Percentiles rank a stretch among this genome's conserved stretches.
Evolutionary conservation across 1,139 yeast species (phyloP).

Genomic region (Candida gigantensis): DNA sequence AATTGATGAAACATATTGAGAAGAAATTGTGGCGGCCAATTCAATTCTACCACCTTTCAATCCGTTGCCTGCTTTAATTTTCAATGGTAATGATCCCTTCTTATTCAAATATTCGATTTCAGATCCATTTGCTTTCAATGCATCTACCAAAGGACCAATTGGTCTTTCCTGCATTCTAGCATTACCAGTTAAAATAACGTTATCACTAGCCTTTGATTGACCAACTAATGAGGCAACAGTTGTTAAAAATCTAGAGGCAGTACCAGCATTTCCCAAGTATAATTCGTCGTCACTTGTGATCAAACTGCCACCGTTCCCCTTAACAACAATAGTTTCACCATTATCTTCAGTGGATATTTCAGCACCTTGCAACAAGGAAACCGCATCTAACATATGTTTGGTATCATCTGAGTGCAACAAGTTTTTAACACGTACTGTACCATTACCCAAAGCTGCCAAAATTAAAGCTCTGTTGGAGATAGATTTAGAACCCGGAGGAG

Average conservation of each 20-base stretch:
- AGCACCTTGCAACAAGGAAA: constrained; percentile 78
- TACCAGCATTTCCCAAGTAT: constrained; percentile 96
- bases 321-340: constrained; percentile 82
- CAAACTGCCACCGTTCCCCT: constrained; percentile 83
- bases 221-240: constrained; percentile 83
- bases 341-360: constrained; percentile 77
- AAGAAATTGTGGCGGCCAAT: constrained; percentile 92
- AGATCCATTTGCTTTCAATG: constrained; percentile 80
- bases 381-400: constrained; percentile 90
- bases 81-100: constrained; percentile 85
- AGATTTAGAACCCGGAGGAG: constrained; percentile 97
- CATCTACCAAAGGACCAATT: constrained; percentile 93
- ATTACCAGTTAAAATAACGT: constrained; percentile 83
- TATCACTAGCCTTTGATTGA: constrained; percentile 31
- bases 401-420: constrained; percentile 94
- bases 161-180: constrained; percentile 98
- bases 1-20: constrained; percentile 95
- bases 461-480: constrained; percentile 93
- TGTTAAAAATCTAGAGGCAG: constrained; percentile 93
- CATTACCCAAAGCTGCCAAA: constrained; percentile 87
- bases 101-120: constrained; percentile 67
- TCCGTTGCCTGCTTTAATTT: constrained; percentile 67
- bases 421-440: constrained; percentile 80
- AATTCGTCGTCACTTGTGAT: constrained; percentile 61
- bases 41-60: constrained; percentile 91